Evolutionary conservation across 2,329 filamentous ascomycete genomes (phyloP), one percentile per base, ranked within the genome.

Genomic region (Fonsecaea multimorphosa): DNA sequence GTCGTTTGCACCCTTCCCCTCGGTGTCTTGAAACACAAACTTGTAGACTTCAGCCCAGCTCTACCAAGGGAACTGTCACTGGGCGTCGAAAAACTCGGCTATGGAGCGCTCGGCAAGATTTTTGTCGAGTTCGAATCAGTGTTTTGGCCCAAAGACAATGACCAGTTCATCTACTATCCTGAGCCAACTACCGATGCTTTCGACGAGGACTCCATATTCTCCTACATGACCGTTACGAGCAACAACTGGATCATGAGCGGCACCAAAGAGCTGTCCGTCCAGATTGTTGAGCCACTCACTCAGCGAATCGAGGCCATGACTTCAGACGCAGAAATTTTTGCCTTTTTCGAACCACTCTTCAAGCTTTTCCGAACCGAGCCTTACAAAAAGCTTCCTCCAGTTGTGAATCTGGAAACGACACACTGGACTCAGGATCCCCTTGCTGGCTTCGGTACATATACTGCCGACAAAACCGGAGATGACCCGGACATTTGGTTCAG

Each of bases 141-240:
- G 32, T 81, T 81, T 72, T 81, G 79, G 79, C 74, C 77, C 31
- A 80, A 80, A 63, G 79, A 81, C 60, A 79, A 81, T 66, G 79
- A 81, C 71, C 79, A 81, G 66, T 80, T 81, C 69, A 78, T 81
- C 55, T 81, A 76, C 72, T 80, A 79, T 58, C 79, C 79, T 0
- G 76, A 78, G 14, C 79, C 79, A 2, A 68, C 74, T 6, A 76
- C 75, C 7, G 64, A 72, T 6, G 73, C 73, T 9, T 69, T 75
- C 51, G 76, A 76, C 61, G 74, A 74, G 58, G 75, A 77, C 65
- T 76, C 73, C 22, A 80, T 80, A 57, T 73, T 81, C n/a, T 78
- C 77, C 52, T 80, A 80, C 67, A 76, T 78, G 31, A 80, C 79
- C 12, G 78, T 80, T 22, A 81, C 78, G 14, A 78, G 77, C 64